phyloP scores from a whole-genome alignment of 345 rosid genomes.

The Limnanthes douglasii region DNA sequence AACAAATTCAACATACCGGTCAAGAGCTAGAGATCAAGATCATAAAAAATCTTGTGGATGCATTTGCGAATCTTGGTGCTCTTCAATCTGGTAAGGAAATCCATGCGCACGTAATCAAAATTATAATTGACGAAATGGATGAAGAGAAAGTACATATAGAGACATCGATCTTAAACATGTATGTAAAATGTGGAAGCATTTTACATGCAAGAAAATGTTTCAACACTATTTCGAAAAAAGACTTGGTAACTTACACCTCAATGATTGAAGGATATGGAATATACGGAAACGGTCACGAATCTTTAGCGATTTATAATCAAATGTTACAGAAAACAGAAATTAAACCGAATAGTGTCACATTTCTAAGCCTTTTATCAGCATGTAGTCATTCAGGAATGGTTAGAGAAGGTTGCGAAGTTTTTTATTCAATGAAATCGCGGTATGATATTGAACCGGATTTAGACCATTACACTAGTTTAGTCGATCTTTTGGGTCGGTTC shows the following conservation, averaged over 20 bases:
- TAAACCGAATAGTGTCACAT: conserved; percentile 15
- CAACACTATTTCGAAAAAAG: conserved; percentile 14
- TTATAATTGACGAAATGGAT: conserved; percentile 1
- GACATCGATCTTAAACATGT: conserved; percentile 20
- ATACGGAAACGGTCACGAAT: conserved; percentile 18
- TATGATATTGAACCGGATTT: conserved; percentile 16
- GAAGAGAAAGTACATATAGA: conserved; percentile 8
- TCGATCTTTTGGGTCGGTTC: conserved; percentile 25
- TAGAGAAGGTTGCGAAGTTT: conserved; percentile 12
- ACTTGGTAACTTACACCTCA: conserved; percentile 20
- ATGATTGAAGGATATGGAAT: conserved; percentile 29
- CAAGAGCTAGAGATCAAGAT: conserved; percentile 11
- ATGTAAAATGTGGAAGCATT: conserved; percentile 18
- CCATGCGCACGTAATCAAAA: conserved; percentile 15
- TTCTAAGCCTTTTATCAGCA: conserved; percentile 19
- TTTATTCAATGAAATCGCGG: conserved; percentile 13
- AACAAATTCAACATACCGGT: conserved; percentile 11
- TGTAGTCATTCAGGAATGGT: conserved; percentile 23
- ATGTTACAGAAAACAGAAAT: conserved; percentile 14
- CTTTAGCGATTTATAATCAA: conserved; percentile 11
- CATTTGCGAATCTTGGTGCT: conserved; percentile 14
- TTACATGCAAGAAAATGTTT: conserved; percentile 16
- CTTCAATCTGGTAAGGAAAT: conserved; percentile 16
- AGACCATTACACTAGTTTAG: conserved; percentile 29
- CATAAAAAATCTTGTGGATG: conserved; percentile 12